Evolutionary conservation across 495 filamentous ascomycete genomes (phyloP).

Genomic region (Massariosphaeria phaeospora): DNA sequence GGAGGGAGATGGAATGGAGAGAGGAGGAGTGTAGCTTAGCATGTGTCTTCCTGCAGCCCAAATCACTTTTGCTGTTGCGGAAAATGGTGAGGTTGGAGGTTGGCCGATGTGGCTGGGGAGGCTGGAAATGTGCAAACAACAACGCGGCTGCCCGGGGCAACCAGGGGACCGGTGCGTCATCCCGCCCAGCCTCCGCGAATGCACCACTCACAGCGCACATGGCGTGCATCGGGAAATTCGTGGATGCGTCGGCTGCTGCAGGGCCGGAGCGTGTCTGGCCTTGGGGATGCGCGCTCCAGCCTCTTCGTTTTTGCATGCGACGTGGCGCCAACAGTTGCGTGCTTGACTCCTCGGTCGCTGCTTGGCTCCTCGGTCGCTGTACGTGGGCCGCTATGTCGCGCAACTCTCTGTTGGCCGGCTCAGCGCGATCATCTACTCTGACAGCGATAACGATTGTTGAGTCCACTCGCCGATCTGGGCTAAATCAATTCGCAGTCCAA

Average conservation of each 20-base stretch:
- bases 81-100: conserved; percentile 23
- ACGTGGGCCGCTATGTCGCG: not conserved
- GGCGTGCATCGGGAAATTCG: conserved; percentile 1
- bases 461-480: no score
- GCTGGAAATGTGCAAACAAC: conserved; percentile 1
- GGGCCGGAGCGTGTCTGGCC: not conserved
- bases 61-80: conserved; percentile 17
- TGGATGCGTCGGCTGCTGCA: conserved; percentile 1
- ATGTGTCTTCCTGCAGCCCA: conserved; percentile 8
- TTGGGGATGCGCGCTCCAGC: not conserved
- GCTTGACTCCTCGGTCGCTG: not conserved
- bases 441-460: no score
- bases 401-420: no score
- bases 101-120: conserved; percentile 12
- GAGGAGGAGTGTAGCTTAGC: conserved; percentile 27
- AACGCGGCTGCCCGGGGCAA: conserved; percentile 12
- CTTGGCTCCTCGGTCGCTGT: not conserved
- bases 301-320: conserved; percentile 14
- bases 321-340: conserved; percentile 5
- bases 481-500: no score
- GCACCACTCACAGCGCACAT: not conserved
- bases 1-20: not conserved
- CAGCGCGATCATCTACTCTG: no score
- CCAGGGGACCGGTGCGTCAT: conserved; percentile 13
- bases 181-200: conserved; percentile 6